These are phyloP conservation scores for Russula virescens DNA, from an alignment of 768 basidiomycete genomes.

Conservation along the genomic window DNA sequence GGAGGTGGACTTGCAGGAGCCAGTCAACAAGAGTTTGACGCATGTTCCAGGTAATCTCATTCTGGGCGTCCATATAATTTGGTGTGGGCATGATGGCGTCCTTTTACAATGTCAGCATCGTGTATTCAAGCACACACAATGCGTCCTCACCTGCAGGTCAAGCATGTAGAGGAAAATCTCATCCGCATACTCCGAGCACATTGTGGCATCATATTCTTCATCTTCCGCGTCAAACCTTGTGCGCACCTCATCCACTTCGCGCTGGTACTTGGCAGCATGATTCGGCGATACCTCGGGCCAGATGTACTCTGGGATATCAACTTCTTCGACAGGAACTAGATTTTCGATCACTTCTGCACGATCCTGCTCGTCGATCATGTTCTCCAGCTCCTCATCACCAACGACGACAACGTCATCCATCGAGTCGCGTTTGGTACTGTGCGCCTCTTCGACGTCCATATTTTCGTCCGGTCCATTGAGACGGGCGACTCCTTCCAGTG, in stretches of 20 bases:
- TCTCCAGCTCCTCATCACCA: slow-evolving; percentile 54
- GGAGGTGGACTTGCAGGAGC: slow-evolving; percentile 94
- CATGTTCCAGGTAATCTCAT: slow-evolving; percentile 91
- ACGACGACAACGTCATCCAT: slow-evolving; percentile 41
- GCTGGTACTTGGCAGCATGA: slow-evolving; percentile 49
- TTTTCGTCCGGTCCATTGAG: slow-evolving; percentile 34
- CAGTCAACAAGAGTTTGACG: slow-evolving; percentile 96
- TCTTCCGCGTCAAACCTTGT: slow-evolving; percentile 60
- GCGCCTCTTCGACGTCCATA: slow-evolving; percentile 56
- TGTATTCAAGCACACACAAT: background rate
- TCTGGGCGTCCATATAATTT: slow-evolving; percentile 90
- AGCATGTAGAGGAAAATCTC: slow-evolving; percentile 98
- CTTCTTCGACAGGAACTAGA: slow-evolving; percentile 26
- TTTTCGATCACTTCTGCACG: slow-evolving; percentile 41
- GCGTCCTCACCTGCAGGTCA: slow-evolving; percentile 71
- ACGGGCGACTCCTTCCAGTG: slow-evolving; percentile 21
- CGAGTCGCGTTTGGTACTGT: slow-evolving; percentile 31
- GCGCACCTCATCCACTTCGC: slow-evolving; percentile 62
- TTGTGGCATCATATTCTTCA: slow-evolving; percentile 77
- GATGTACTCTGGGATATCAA: slow-evolving; percentile 27
- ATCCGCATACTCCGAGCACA: slow-evolving; percentile 99
- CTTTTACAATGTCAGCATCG: slow-evolving; percentile 38
- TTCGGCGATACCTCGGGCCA: slow-evolving; percentile 76
- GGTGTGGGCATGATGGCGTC: slow-evolving; percentile 85
- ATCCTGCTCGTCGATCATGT: slow-evolving; percentile 53